phyloP scores from a whole-genome alignment of 148 eudicot genomes.

The Amaranthus palmeri region DNA sequence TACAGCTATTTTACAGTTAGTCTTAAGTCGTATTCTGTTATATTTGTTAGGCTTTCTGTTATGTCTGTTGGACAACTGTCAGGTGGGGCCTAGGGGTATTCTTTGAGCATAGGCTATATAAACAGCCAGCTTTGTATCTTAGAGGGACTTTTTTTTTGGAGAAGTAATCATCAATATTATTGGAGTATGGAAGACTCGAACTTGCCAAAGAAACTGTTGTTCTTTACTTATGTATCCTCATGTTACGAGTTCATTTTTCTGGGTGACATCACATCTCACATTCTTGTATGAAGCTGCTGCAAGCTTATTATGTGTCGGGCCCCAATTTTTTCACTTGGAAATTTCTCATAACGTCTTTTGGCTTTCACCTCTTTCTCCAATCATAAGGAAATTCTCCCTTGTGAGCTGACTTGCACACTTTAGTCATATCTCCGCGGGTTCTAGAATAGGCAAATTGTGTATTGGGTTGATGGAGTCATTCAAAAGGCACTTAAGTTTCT shows the following conservation, averaged over 20 bases:
- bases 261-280: not conserved
- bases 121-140: too few relatives aligned
- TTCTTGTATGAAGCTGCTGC: not conserved
- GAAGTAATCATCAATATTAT: too few relatives aligned
- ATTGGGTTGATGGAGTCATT: not conserved
- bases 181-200: too few relatives aligned
- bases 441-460: not conserved
- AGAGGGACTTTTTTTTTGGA: too few relatives aligned
- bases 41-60: too few relatives aligned
- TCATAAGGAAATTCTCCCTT: not conserved
- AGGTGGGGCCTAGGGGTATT: too few relatives aligned
- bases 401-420: not conserved
- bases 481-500: not conserved
- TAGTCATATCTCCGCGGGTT: not conserved
- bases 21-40: too few relatives aligned
- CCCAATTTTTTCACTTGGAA: not conserved
- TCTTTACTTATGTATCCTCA: not conserved
- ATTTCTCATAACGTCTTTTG: not conserved
- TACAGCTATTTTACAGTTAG: too few relatives aligned
- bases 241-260: not conserved
- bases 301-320: not conserved
- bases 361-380: not conserved
- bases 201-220: too few relatives aligned
- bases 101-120: too few relatives aligned
- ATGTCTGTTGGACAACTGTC: too few relatives aligned